A percentile compares a stretch with the other conserved stretches of the same genome.
Conservation (phyloP, 441 rosid genomes). For the Corymbia calophylla region DNA sequence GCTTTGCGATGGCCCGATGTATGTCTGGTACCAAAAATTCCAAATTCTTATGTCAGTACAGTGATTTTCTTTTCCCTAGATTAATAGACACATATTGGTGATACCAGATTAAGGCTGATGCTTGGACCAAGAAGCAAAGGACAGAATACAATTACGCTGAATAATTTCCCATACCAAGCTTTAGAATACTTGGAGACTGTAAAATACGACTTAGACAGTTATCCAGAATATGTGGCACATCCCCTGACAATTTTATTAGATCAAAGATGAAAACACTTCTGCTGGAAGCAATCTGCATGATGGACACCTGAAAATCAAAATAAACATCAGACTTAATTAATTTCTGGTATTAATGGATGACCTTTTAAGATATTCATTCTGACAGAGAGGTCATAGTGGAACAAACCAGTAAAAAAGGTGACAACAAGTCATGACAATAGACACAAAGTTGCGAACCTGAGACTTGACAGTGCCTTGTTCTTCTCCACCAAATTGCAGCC, state of each 20-base stretch:
- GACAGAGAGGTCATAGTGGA: background rate
- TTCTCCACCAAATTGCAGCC: background rate
- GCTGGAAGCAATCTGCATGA: constrained; percentile 84
- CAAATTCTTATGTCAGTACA: background rate
- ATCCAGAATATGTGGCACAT: constrained; percentile 54
- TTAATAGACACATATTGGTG: background rate
- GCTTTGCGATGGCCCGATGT: background rate
- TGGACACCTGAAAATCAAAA: constrained; percentile 71
- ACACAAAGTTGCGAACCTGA: background rate
- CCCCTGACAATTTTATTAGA: constrained; percentile 72
- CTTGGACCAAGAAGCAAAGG: background rate
- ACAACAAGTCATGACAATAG: background rate
- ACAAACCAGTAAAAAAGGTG: background rate
- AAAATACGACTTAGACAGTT: constrained; percentile 64
- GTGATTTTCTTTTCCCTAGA: background rate
- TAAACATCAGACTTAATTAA: background rate
- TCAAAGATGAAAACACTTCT: constrained; percentile 73
- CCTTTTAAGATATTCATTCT: background rate
- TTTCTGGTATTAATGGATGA: background rate
- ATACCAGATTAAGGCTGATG: background rate
- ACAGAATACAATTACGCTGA: background rate
- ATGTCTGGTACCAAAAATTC: background rate
- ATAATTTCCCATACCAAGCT: constrained; percentile 63
- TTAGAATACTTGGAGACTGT: constrained; percentile 58
- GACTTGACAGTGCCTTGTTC: background rate